Evolutionary conservation across 164 flowering plant species (phyloP), one percentile per base, ranked within the genome.

Genomic region (Chloranthus sessilifolius): DNA sequence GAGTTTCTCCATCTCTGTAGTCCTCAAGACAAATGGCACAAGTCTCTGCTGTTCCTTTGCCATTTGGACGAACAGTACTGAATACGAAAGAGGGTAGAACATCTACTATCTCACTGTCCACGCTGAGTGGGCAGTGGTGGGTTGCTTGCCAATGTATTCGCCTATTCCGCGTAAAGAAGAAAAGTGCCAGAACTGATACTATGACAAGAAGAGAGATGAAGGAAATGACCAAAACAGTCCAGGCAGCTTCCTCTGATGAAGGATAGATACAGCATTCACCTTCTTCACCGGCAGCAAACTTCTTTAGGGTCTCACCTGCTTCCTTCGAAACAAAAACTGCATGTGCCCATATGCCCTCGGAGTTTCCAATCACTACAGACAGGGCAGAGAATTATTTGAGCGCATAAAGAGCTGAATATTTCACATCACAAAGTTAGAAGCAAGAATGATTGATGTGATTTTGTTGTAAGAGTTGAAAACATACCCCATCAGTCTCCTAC

Each of bases 21-120:
- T 76, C 84, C 61, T 81, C 84, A 48, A 81, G 77, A 66, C 88
- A 81, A 43, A 81, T 79, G 28, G 82, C 70, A 65, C 88, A 81
- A 7, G 74, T 73, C 61, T 71, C 80, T 24, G 66, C 53, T 23
- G 21, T 50, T 31, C 36, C 50, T 8, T 26, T 43, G 34, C 43
- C 46, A 16, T 47, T 40, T 37, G 51, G 43, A 22, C 31, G 34
- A 38, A 64, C 25, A 36, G 66, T 29, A 25, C 42, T 57, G 56
- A 70, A 81, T 43, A 53, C 50, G 26, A 61, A 36, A 36, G 56
- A 44, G 2, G 78, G 76, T 46, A 77, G 66, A 40, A 34, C 26
- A 39, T 68, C 61, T 34, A 81, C 75, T 23, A 67, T 47, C 57
- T 50, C 56, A 9, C 47, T 24, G 50, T 67, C 72, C 20, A 76